A percentile compares a stretch with the other conserved stretches of the same genome.
Conservation (phyloP, 768 basidiomycete genomes). For the Lactarius hatsudake region DNA sequence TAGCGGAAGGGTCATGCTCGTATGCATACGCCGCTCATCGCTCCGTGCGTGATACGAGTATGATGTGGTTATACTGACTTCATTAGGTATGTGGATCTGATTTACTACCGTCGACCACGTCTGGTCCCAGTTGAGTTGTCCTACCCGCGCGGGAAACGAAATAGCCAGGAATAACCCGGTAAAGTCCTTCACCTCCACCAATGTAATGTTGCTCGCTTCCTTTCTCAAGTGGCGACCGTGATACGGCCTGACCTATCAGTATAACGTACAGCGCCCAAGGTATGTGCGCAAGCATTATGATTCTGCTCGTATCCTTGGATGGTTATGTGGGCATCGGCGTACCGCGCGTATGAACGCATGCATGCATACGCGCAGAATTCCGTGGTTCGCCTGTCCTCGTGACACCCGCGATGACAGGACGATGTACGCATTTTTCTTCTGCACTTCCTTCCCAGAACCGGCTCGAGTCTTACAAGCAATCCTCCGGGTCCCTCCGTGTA, state of each 20-base stretch:
- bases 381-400: background rate
- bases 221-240: background rate
- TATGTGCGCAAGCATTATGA: background rate
- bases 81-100: background rate
- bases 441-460: background rate
- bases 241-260: background rate
- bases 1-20: background rate
- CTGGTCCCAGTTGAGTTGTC: background rate
- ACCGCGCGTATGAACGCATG: background rate
- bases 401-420: background rate
- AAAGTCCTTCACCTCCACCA: background rate
- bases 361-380: background rate
- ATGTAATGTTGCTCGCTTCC: background rate
- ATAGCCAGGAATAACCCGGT: background rate
- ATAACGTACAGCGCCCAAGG: background rate
- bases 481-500: background rate
- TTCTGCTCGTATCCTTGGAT: background rate
- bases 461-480: background rate
- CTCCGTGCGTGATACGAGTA: background rate
- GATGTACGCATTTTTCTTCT: background rate
- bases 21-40: background rate
- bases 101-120: background rate
- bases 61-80: background rate
- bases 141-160: background rate
- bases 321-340: background rate